Evolutionary conservation across 495 filamentous ascomycete species (phyloP).

Genomic region (Tirmania nivea): DNA sequence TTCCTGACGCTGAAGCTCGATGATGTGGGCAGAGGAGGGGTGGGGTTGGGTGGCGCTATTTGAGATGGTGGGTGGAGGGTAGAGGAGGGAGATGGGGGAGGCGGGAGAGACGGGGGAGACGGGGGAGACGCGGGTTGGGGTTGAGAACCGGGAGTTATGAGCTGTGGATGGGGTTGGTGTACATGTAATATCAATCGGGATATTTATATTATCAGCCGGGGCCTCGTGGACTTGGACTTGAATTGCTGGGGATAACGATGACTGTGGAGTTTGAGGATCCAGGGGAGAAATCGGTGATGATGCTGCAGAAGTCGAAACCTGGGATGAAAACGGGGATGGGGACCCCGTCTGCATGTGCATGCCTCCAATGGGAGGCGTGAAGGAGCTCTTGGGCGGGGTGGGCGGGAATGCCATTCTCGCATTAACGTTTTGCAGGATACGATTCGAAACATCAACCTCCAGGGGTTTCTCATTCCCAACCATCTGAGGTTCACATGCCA

Average conservation of each 20-base stretch:
- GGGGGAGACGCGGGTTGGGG: background rate
- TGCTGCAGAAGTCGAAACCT: too few relatives aligned
- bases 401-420: background rate
- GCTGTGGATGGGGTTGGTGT: too few relatives aligned
- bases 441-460: background rate
- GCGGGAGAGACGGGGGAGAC: background rate
- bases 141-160: too few relatives aligned
- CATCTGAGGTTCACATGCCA: too few relatives aligned
- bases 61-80: background rate
- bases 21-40: background rate
- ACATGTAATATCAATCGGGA: too few relatives aligned
- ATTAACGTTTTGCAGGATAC: background rate
- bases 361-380: background rate
- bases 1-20: background rate
- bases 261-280: too few relatives aligned
- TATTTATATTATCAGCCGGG: too few relatives aligned
- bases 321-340: too few relatives aligned
- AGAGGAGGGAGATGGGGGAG: background rate
- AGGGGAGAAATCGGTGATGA: too few relatives aligned
- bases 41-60: background rate
- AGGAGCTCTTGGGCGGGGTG: background rate
- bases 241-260: too few relatives aligned
- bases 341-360: background rate
- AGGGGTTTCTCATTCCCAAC: too few relatives aligned
- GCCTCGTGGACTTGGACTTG: too few relatives aligned